Conservation (phyloP, 225 moss, liverwort and hornwort species). For the Asterella californica region DNA sequence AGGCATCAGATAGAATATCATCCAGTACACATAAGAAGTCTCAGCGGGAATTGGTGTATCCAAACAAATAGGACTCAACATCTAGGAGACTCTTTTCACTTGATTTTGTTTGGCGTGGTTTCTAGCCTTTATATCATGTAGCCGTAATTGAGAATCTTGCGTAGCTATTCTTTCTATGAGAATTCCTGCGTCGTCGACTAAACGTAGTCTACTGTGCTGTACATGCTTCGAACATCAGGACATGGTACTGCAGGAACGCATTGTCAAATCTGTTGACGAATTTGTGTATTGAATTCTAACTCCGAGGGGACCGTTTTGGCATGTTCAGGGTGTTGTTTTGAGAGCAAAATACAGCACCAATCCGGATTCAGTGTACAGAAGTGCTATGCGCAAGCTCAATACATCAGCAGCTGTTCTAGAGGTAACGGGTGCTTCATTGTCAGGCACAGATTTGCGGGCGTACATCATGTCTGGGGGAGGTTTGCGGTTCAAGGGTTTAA, state of each 20-base stretch:
- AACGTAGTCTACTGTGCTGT: neutral
- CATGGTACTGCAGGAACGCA: neutral
- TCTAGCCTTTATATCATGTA: neutral
- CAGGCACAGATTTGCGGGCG: slow-evolving; percentile 92
- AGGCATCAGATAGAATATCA: too few relatives aligned
- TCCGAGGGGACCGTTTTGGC: neutral
- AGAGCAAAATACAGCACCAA: slow-evolving; percentile 68
- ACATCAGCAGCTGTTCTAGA: slow-evolving; percentile 85
- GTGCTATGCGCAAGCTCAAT: slow-evolving; percentile 89
- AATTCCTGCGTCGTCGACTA: neutral
- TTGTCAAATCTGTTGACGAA: too few relatives aligned
- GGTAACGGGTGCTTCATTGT: slow-evolving; percentile 90
- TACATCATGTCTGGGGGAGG: slow-evolving; percentile 98
- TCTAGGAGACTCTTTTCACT: neutral
- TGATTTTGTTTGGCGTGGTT: neutral
- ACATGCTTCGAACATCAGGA: neutral
- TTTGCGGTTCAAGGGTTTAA: slow-evolving; percentile 67
- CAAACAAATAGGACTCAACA: neutral
- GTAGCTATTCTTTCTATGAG: neutral
- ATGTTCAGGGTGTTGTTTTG: slow-evolving; percentile 63
- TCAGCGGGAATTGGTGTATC: neutral
- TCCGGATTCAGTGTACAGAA: slow-evolving; percentile 84
- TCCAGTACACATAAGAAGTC: neutral
- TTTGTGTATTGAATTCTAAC: neutral
- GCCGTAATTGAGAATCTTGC: neutral